phyloP scores from a whole-genome alignment of 305 asterid species.

The Fraxinus dipetala region DNA sequence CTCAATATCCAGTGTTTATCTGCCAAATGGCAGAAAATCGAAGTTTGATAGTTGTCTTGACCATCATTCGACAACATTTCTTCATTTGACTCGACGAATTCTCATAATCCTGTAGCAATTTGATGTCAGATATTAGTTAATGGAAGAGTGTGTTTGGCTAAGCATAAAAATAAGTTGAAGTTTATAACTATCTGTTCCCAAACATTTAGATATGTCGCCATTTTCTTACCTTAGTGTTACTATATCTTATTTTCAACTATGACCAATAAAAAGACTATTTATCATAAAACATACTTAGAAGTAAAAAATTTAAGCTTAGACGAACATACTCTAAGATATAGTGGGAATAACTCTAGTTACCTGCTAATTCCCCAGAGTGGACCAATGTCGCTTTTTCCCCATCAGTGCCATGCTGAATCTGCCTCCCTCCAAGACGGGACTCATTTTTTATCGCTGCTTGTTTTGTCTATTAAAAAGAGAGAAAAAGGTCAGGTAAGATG shows the following conservation, averaged over 20 bases:
- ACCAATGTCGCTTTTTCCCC: constrained; percentile 24
- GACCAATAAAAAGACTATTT: neutral
- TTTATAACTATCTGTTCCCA: neutral
- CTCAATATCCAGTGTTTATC: constrained; percentile 19
- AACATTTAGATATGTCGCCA: neutral
- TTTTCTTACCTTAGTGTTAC: neutral
- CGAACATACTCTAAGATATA: constrained; percentile 4
- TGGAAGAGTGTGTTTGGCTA: neutral
- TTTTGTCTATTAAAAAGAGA: constrained; percentile 36
- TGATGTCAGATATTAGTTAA: neutral
- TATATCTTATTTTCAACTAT: neutral
- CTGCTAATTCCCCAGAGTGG: constrained; percentile 34
- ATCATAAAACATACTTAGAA: neutral
- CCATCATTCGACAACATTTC: neutral
- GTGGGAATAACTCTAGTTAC: constrained; percentile 28
- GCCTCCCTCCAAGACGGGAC: constrained; percentile 34
- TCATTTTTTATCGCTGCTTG: constrained; percentile 36
- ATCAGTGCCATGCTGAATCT: constrained; percentile 26
- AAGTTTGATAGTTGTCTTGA: constrained; percentile 13
- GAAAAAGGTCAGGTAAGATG: constrained; percentile 13
- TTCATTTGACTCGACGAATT: constrained; percentile 25
- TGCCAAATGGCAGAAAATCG: constrained; percentile 22
- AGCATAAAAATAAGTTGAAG: neutral
- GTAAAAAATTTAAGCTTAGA: constrained; percentile 8
- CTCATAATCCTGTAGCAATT: constrained; percentile 47